These are phyloP conservation scores for Veloboletus limbatus DNA, from an alignment of 1,284 basidiomycete genomes.

Conservation along the genomic window DNA sequence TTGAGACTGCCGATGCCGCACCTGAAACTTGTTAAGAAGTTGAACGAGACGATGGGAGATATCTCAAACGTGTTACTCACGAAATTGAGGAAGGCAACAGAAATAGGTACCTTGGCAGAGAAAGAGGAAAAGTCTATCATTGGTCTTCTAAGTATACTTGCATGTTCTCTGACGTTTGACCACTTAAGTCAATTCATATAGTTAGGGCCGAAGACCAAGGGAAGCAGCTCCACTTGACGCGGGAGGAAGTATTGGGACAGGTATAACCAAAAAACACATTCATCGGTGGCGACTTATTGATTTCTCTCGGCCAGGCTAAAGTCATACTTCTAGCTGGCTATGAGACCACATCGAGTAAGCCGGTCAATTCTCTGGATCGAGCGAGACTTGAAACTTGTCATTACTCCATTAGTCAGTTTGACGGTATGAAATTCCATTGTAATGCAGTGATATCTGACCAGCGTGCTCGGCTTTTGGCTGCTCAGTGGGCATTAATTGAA, in stretches of 20 bases:
- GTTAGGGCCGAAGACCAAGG: constrained; percentile 18
- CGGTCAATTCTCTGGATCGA: neutral
- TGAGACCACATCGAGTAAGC: constrained; percentile 31
- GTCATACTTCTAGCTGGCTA: constrained; percentile 32
- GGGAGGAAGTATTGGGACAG: constrained; percentile 22
- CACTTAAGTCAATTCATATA: neutral
- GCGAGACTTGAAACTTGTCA: neutral
- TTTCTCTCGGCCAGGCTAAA: constrained; percentile 20
- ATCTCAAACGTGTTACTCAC: constrained; percentile 49
- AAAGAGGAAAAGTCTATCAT: constrained; percentile 51
- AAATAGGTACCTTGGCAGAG: constrained; percentile 28
- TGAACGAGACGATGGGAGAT: constrained; percentile 42
- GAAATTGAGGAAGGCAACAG: constrained; percentile 41
- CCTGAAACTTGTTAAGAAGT: constrained; percentile 33
- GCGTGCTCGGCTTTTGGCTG: neutral
- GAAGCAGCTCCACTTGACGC: constrained; percentile 13
- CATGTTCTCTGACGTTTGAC: neutral
- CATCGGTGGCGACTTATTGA: neutral
- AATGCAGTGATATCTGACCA: neutral
- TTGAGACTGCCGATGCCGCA: constrained; percentile 43
- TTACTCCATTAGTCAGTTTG: constrained; percentile 17
- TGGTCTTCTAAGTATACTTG: constrained; percentile 18
- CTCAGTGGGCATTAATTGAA: constrained; percentile 34
- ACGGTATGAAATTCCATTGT: constrained; percentile 11
- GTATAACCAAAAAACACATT: constrained; percentile 2